Evolutionary conservation across 129 eudicot species (phyloP).

Genomic region (Chrysanthemum seticuspe): DNA sequence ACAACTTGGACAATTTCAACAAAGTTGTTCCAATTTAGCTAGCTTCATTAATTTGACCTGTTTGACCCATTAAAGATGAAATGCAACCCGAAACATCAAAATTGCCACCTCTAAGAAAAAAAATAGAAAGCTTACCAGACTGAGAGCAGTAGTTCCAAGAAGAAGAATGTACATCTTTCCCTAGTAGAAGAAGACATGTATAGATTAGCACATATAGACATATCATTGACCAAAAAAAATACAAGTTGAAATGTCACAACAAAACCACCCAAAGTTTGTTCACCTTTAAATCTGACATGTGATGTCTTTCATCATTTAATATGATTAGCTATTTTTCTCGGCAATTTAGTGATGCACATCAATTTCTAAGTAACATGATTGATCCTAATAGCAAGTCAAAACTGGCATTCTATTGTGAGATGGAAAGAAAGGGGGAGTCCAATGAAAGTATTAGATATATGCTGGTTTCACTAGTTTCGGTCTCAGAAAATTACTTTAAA

Average conservation of each 20-base stretch:
- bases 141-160: constrained; percentile 97
- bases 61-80: too few relatives aligned
- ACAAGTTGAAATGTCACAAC: too few relatives aligned
- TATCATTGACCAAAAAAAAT: neutral
- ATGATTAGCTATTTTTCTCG: neutral
- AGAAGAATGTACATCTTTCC: constrained; percentile 97
- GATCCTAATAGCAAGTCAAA: neutral
- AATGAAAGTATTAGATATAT: neutral
- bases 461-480: neutral
- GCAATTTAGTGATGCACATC: constrained; percentile 1
- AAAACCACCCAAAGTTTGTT: neutral
- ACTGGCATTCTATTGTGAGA: neutral
- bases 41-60: too few relatives aligned
- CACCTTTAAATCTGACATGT: neutral
- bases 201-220: constrained; percentile 7
- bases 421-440: neutral
- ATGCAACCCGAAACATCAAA: too few relatives aligned
- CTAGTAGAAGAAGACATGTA: constrained; percentile 32
- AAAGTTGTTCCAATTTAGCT: too few relatives aligned
- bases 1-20: too few relatives aligned
- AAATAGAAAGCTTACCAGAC: constrained; percentile 55
- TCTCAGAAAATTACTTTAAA: neutral
- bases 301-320: neutral
- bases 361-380: neutral
- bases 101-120: neutral